Percentiles rank a stretch among this genome's conserved stretches.
Conservation (phyloP, 2,329 filamentous ascomycete species). For the Beauveria sp. region DNA sequence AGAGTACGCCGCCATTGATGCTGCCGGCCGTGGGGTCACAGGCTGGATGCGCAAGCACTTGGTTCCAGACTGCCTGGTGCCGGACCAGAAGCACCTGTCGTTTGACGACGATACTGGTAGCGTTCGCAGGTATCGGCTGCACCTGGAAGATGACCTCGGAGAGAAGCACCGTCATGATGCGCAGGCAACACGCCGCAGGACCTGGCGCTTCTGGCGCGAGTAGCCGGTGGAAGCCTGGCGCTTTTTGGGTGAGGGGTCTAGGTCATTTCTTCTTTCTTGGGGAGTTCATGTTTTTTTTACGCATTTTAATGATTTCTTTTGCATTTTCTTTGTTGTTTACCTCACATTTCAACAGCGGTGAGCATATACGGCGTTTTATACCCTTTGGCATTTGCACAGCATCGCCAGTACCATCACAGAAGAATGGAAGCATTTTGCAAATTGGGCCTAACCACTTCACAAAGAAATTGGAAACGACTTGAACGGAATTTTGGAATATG, state of each 20-base stretch:
- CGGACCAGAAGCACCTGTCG: slow-evolving; percentile 40
- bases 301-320: slow-evolving; percentile 8
- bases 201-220: slow-evolving; percentile 15
- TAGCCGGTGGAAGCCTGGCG: not conserved
- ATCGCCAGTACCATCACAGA: slow-evolving; percentile 3
- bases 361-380: slow-evolving; percentile 31
- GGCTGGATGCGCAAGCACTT: slow-evolving; percentile 52
- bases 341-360: slow-evolving; percentile 13
- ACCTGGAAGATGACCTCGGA: slow-evolving; percentile 40
- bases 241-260: not conserved
- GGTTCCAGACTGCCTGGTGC: slow-evolving; percentile 54
- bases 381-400: slow-evolving; percentile 17
- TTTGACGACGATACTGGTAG: slow-evolving; percentile 58
- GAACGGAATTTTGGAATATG: not conserved
- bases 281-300: not conserved
- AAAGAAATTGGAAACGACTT: slow-evolving; percentile 16
- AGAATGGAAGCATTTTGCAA: slow-evolving; percentile 10
- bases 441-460: slow-evolving; percentile 16
- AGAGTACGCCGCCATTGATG: slow-evolving; percentile 61
- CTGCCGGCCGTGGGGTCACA: slow-evolving; percentile 50
- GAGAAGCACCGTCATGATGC: slow-evolving; percentile 17
- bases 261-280: not conserved
- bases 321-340: not conserved
- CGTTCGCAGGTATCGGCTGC: slow-evolving; percentile 54
- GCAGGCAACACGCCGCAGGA: slow-evolving; percentile 8